These are phyloP conservation scores for Microbotryomycetes sp. DNA, from an alignment of 1,284 basidiomycete species.

Conservation along the genomic window DNA sequence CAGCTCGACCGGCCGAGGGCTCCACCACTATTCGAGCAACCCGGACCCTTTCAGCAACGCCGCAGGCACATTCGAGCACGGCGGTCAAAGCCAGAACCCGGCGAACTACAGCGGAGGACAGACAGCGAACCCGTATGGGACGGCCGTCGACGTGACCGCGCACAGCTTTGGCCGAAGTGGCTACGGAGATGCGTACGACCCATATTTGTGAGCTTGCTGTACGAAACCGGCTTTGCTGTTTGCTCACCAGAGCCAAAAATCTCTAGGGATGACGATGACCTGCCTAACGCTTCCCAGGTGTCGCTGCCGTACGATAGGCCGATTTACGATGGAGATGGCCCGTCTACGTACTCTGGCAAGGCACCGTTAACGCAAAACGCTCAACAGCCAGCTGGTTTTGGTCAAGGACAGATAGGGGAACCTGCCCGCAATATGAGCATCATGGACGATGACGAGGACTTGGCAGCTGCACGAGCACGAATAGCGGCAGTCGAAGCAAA, in stretches of 20 bases:
- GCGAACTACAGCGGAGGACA: constrained; percentile 32
- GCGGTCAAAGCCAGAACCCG: constrained; percentile 27
- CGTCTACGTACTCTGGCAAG: constrained; percentile 7
- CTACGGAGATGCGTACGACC: constrained; percentile 26
- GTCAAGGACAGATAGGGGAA: constrained; percentile 16
- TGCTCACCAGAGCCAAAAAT: neutral
- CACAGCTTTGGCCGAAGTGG: neutral
- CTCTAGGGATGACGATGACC: constrained; percentile 12
- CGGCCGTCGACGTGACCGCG: constrained; percentile 27
- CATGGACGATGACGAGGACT: constrained; percentile 32
- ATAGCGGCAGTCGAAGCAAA: constrained; percentile 10
- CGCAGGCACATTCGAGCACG: constrained; percentile 16
- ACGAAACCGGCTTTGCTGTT: neutral
- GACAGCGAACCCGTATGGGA: constrained; percentile 27
- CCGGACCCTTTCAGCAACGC: constrained; percentile 23
- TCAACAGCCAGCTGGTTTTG: constrained; percentile 18
- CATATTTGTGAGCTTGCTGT: constrained; percentile 17
- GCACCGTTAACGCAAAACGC: constrained; percentile 18
- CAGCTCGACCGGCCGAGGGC: neutral
- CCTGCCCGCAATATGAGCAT: constrained; percentile 6
- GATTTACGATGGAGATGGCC: neutral
- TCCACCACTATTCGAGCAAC: neutral
- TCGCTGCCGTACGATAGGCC: constrained; percentile 5
- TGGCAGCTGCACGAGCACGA: constrained; percentile 17
- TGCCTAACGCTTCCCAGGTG: neutral